A percentile compares a stretch with the other conserved stretches of the same genome.
Evolutionary conservation across 1,139 yeast genomes (phyloP).

Genomic region (Zygosaccharomyces sapae): DNA sequence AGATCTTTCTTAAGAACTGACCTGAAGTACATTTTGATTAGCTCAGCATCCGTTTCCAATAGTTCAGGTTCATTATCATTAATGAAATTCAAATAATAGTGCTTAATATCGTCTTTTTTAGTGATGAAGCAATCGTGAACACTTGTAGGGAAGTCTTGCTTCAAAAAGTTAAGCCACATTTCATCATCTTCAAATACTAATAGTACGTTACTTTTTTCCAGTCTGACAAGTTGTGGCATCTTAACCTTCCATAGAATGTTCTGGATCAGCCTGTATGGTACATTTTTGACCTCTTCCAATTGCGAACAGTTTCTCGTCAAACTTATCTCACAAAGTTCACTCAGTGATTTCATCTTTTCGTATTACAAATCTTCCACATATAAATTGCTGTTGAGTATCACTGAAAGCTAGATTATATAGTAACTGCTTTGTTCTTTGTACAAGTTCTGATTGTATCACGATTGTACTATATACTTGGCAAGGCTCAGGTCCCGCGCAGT

Average conservation of each 20-base stretch:
- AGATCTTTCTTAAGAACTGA: conserved; percentile 21
- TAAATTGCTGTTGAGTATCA: too few relatives aligned
- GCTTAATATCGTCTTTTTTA: conserved; percentile 22
- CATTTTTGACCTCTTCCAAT: conserved; percentile 42
- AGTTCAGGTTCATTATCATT: conserved; percentile 14
- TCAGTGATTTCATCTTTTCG: conserved; percentile 18
- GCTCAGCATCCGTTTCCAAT: conserved; percentile 11
- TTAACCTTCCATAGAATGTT: conserved; percentile 45
- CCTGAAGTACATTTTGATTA: conserved; percentile 15
- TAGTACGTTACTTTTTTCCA: conserved; percentile 46
- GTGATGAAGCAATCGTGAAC: conserved; percentile 24
- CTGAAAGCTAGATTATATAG: too few relatives aligned
- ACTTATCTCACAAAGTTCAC: conserved; percentile 25
- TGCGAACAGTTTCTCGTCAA: conserved; percentile 27
- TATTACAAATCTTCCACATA: conserved; percentile 1
- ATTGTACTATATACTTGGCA: not conserved
- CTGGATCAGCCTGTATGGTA: conserved; percentile 47
- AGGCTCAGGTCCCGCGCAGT: not conserved
- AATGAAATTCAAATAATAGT: conserved; percentile 21
- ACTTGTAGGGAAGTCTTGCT: conserved; percentile 48
- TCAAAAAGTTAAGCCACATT: conserved; percentile 46
- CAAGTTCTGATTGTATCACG: too few relatives aligned
- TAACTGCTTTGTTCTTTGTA: too few relatives aligned
- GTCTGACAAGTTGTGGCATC: conserved; percentile 44
- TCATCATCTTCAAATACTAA: conserved; percentile 48